Evolutionary conservation across 2,329 filamentous ascomycete genomes (phyloP).

Genomic region (Cytospora schulzeri): DNA sequence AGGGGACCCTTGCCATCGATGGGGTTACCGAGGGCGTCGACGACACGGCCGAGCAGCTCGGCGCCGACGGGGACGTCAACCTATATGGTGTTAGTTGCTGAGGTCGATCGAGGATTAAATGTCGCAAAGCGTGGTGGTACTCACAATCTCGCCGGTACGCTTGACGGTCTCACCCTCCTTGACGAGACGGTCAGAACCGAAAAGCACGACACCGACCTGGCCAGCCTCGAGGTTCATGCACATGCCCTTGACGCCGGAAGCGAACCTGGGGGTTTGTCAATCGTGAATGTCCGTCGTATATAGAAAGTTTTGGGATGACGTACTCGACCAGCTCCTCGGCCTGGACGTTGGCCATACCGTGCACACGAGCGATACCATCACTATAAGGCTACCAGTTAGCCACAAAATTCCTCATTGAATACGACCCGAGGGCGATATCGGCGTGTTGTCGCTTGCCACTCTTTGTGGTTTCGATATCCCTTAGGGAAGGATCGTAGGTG

Average conservation of each 20-base stretch:
- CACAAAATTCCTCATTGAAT: not conserved
- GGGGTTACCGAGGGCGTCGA: conserved; percentile 98
- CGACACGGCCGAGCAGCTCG: conserved; percentile 94
- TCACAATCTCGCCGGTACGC: conserved; percentile 98
- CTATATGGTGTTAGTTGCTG: conserved; percentile 50
- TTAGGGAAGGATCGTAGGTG: not conserved
- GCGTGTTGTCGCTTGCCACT: not conserved
- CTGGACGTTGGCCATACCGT: conserved; percentile 99
- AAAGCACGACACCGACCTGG: conserved; percentile 99
- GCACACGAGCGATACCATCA: conserved; percentile 99
- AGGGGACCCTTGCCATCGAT: conserved; percentile 99
- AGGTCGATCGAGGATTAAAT: not conserved
- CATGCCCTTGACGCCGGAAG: conserved; percentile 99
- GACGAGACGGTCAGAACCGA: conserved; percentile 99
- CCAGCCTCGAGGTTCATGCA: conserved; percentile 99
- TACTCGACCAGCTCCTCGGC: conserved; percentile 99
- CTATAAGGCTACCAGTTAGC: conserved; percentile 53
- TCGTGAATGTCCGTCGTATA: conserved; percentile 18
- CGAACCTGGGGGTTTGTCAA: conserved; percentile 68
- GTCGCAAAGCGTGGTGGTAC: conserved; percentile 41
- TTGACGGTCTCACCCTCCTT: conserved; percentile 99
- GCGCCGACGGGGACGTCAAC: conserved; percentile 94
- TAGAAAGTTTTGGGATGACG: conserved; percentile 45
- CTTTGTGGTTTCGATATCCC: conserved; percentile 14
- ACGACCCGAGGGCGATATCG: not conserved